Evolutionary conservation across 257 asterid genomes (phyloP), one percentile per base, ranked within the genome.

Genomic region (Primulina tabacum): DNA sequence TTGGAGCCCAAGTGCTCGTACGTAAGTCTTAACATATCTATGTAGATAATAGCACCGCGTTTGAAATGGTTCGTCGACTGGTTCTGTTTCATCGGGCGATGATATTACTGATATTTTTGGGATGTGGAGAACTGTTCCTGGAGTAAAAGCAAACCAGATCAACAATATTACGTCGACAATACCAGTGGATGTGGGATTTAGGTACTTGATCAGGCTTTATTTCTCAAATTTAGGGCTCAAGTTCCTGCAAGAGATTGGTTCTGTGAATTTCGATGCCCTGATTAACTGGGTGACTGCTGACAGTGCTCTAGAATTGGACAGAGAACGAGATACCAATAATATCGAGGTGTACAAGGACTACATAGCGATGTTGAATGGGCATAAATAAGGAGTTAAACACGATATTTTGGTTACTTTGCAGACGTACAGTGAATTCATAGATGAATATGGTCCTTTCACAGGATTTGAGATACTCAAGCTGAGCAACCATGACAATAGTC

Each of bases 111-210:
- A 38, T 72, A 26, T 84, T 62, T 81, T 74, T 61, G 63, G 79
- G 2, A 75, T 30, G 38, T 75, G 80, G 87, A 78, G 71, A 55
- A 33, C 60, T 26, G 16, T 71, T 66, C 30, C 77, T 67, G 34
- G 68, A 74, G 28, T 59, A 73, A 60, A 70, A 62, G 77, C 32
- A 30, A 72, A 74, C 30, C 65, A 65, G 71, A 7, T 9, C 7
- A 57, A 62, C 53, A 68, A 71, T 9, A 62, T 59, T 20, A 72
- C 80, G 14, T 87, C 88, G 92, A 76, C n/a, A 67, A 65, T 76
- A 72, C 71, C 76, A 5, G 85, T 84, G 63, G 82, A 81, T 56
- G 82, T 81, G 62, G 92, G 92, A 52, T 87, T 84, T 72, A 79
- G 78, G 73, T 84, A 81, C 75, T 65, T 82, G 81, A 60, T 84